Conservation (phyloP, 257 asterid genomes). For the Ajuga chamaepitys region DNA sequence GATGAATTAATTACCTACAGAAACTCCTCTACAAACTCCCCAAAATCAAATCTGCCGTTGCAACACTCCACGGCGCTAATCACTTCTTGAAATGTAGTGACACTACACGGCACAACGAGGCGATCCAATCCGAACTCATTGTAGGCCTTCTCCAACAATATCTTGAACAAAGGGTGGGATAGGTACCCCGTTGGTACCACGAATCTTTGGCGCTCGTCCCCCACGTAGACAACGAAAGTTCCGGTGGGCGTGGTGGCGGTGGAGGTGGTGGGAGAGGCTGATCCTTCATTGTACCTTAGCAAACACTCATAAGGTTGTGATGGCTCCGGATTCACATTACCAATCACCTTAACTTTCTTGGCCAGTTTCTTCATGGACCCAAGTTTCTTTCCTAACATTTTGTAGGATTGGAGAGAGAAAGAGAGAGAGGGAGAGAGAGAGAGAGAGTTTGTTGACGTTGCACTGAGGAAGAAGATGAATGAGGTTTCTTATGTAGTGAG, state of each 20-base stretch:
- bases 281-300: conserved; percentile 22
- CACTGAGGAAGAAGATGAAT: conserved; percentile 10
- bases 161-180: conserved; percentile 78
- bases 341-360: conserved; percentile 36
- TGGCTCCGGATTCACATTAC: neutral
- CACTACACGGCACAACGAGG: conserved; percentile 70
- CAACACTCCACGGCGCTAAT: conserved; percentile 57
- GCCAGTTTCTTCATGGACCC: conserved; percentile 64
- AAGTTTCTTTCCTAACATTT: conserved; percentile 59
- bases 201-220: conserved; percentile 61
- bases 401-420: neutral
- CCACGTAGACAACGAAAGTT: conserved; percentile 58
- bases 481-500: conserved; percentile 33
- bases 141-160: conserved; percentile 67
- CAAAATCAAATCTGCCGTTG: conserved; percentile 55
- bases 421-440: neutral
- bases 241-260: conserved; percentile 43
- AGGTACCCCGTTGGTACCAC: conserved; percentile 65
- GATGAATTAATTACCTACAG: conserved; percentile 14
- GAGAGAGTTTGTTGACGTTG: conserved; percentile 12
- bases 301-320: conserved; percentile 31
- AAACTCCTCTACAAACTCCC: conserved; percentile 59
- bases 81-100: conserved; percentile 54
- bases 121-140: conserved; percentile 67
- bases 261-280: conserved; percentile 10